A percentile compares a stretch with the other conserved stretches of the same genome.
These are phyloP conservation scores for Protomyces pachydermus DNA, from an alignment of 1,139 yeast species.

Conservation along the genomic window DNA sequence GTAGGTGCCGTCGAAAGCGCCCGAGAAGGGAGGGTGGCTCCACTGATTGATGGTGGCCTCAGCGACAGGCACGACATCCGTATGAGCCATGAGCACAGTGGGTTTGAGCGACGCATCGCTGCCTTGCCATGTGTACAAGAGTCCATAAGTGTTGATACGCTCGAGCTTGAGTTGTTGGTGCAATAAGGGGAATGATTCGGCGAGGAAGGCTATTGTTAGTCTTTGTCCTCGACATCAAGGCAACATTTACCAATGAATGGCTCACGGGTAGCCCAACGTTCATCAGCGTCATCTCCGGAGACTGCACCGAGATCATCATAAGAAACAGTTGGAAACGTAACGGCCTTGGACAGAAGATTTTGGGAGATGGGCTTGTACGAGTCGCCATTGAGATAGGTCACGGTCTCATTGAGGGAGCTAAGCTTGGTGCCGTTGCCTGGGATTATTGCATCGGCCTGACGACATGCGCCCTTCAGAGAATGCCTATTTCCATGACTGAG, in stretches of 20 bases:
- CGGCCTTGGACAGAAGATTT: constrained; percentile 9
- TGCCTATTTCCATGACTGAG: background rate
- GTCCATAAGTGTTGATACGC: constrained; percentile 59
- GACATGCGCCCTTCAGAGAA: background rate
- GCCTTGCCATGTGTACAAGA: constrained; percentile 66
- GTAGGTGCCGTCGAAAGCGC: constrained; percentile 55
- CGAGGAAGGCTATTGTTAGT: constrained; percentile 54
- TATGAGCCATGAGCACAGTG: constrained; percentile 66
- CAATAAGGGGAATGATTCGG: constrained; percentile 56
- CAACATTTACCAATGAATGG: background rate
- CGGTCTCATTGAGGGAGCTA: background rate
- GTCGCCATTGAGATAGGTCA: background rate
- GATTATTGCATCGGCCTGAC: background rate
- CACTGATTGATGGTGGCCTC: constrained; percentile 53
- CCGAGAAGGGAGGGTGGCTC: constrained; percentile 67
- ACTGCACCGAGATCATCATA: constrained; percentile 51
- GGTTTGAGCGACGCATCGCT: constrained; percentile 54
- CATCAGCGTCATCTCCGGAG: constrained; percentile 36
- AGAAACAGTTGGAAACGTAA: constrained; percentile 53
- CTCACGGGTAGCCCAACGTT: constrained; percentile 14
- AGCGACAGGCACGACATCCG: constrained; percentile 80
- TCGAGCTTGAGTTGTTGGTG: constrained; percentile 49
- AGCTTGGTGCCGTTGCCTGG: background rate
- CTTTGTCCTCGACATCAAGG: constrained; percentile 15
- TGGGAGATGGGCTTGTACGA: background rate